These are phyloP conservation scores for Tephrocybe sp. DNA, from an alignment of 768 basidiomycete species.

Conservation along the genomic window DNA sequence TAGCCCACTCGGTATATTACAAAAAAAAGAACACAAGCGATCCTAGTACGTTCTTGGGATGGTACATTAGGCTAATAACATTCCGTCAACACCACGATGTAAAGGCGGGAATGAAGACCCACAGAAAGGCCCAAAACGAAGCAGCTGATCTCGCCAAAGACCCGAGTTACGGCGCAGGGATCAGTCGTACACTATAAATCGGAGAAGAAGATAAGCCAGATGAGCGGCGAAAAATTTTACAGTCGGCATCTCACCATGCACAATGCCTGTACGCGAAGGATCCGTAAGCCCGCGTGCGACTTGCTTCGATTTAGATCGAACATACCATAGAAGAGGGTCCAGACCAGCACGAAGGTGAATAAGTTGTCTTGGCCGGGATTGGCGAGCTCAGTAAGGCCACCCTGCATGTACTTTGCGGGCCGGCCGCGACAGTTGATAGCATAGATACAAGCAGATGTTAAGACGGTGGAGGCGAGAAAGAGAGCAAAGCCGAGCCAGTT, in stretches of 20 bases:
- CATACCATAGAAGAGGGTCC: slow-evolving; percentile 93
- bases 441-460: slow-evolving; percentile 66
- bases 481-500: slow-evolving; percentile 83
- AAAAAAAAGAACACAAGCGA: not conserved
- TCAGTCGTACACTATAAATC: slow-evolving; percentile 24
- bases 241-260: slow-evolving; percentile 42
- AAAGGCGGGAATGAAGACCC: not conserved
- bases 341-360: slow-evolving; percentile 88
- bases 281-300: slow-evolving; percentile 1
- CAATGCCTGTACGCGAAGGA: slow-evolving; percentile 33
- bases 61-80: not conserved
- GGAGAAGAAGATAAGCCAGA: slow-evolving; percentile 10
- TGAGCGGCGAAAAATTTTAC: not conserved
- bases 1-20: slow-evolving; percentile 2
- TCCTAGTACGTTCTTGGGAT: slow-evolving; percentile 1
- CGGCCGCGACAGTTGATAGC: slow-evolving; percentile 69
- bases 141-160: not conserved
- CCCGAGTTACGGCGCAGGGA: slow-evolving; percentile 1
- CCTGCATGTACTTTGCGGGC: slow-evolving; percentile 61
- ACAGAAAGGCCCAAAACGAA: not conserved
- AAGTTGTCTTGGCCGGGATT: slow-evolving; percentile 90
- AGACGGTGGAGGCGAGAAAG: slow-evolving; percentile 66
- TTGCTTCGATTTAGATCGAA: slow-evolving; percentile 10
- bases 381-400: slow-evolving; percentile 65
- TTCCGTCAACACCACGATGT: not conserved